Evolutionary conservation across 2,329 filamentous ascomycete species (phyloP), one percentile per base, ranked within the genome.

Genomic region (Trichoderma endophyticum): DNA sequence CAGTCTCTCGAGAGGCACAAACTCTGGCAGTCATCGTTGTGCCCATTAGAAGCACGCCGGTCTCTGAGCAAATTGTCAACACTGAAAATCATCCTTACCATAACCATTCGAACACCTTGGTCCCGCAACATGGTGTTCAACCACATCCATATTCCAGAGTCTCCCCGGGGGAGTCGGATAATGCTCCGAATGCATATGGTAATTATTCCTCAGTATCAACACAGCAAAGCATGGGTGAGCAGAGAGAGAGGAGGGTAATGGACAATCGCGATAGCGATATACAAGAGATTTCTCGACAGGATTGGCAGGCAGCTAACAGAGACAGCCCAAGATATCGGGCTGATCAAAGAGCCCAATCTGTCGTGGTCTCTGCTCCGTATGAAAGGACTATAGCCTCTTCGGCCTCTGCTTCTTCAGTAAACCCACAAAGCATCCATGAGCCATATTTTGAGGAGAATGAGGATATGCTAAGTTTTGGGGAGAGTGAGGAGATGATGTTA

Each of bases 371-470:
- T 2, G 12, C 7, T 36, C 63, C 48, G 24, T 30, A 26, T 14
- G 24, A 26, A 18, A 24, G 18, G 8, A 4, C 28, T 26, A 18
- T 9, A 2, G 11, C 18, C 4, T 3, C 8, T 15, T 24, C 26
- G 11, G 11, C 28, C n/a, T n/a, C 48, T 66, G 15, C 39, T 24
- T n/a, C 61, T 30, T 12, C 39, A 30, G 5, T 12, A 11, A 51
- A 24, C 5, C n/a, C 26, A 28, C 62, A 51, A 24, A 62, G 32
- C 32, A 36, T 18, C 12, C 4, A 21, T 11, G 14, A 24, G 34
- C n/a, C 59, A 39, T 3, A 0, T 26, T 24, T 18, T 21, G 21
- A 21, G n/a, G 21, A 21, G 0, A 26, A 1, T 6, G 12, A 2
- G 28, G 30, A 34, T 28, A 60, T 24, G 8, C 34, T 36, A 26